Conservation (phyloP, 352 stramenopile genomes). For the Nothophytophthora sp. region DNA sequence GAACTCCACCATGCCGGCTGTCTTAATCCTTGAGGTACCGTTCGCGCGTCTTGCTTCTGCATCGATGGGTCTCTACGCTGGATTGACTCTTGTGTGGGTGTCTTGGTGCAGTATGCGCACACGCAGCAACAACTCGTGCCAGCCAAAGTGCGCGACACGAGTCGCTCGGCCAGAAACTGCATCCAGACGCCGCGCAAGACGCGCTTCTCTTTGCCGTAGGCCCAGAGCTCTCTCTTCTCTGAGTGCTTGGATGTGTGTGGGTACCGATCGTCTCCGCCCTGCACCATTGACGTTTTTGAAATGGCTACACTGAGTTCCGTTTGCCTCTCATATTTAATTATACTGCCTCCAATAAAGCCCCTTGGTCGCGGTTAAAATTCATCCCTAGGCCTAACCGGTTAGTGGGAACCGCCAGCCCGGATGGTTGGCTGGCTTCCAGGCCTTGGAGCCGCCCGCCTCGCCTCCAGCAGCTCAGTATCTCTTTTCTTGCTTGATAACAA, state of each 20-base stretch:
- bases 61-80: neutral
- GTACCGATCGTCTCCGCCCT: no score
- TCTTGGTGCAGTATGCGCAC: constrained; percentile 17
- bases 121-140: constrained; percentile 28
- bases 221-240: neutral
- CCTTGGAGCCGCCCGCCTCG: neutral
- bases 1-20: constrained; percentile 7
- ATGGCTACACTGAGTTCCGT: neutral
- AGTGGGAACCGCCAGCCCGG: no score
- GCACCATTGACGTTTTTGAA: no score
- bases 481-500: constrained; percentile 88
- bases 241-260: no score
- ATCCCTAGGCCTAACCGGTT: constrained; percentile 16
- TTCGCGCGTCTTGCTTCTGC: neutral
- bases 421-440: constrained; percentile 32
- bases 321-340: no score
- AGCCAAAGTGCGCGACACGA: constrained; percentile 25
- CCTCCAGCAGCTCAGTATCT: constrained; percentile 54
- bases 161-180: constrained; percentile 21
- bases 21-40: constrained; percentile 32
- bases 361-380: no score
- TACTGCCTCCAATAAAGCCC: no score
- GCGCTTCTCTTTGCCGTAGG: constrained; percentile 3
- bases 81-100: neutral
- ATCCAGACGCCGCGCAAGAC: constrained; percentile 30